Percentiles rank a stretch among this genome's conserved stretches.
phyloP scores from a whole-genome alignment of 129 eudicot species.

The Tagetes patula region DNA sequence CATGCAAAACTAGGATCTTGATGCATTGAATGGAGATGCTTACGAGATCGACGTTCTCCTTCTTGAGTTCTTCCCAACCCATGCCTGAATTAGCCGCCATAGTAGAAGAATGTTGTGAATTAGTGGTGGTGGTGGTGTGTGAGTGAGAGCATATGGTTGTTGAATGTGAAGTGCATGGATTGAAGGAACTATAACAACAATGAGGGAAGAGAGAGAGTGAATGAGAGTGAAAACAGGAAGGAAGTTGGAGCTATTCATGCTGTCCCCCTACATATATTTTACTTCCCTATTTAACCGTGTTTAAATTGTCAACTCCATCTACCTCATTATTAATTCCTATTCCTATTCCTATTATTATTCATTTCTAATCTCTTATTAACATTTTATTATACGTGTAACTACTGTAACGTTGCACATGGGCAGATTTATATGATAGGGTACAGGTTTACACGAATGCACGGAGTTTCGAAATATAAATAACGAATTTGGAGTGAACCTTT shows the following conservation, averaged over 20 bases:
- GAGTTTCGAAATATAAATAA: too few species aligned
- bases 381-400: too few species aligned
- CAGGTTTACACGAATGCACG: too few species aligned
- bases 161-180: constrained; percentile 10
- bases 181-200: constrained; percentile 1
- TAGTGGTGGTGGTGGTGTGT: not conserved
- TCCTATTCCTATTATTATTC: too few species aligned
- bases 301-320: not conserved
- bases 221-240: constrained; percentile 1
- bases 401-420: too few species aligned
- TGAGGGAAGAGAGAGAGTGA: constrained; percentile 12
- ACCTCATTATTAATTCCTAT: too few species aligned
- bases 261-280: not conserved
- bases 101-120: not conserved
- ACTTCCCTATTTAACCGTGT: not conserved
- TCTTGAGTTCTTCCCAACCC: constrained; percentile 58
- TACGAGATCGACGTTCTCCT: constrained; percentile 70
- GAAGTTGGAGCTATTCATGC: constrained; percentile 16
- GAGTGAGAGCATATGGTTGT: not conserved
- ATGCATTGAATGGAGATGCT: too few species aligned
- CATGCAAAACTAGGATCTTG: not conserved
- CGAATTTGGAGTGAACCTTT: too few species aligned
- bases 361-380: too few species aligned
- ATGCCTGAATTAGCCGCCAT: constrained; percentile 1
- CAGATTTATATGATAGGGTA: too few species aligned